Conservation (phyloP, 2,329 filamentous ascomycete genomes). For the Chaetomium sp. region DNA sequence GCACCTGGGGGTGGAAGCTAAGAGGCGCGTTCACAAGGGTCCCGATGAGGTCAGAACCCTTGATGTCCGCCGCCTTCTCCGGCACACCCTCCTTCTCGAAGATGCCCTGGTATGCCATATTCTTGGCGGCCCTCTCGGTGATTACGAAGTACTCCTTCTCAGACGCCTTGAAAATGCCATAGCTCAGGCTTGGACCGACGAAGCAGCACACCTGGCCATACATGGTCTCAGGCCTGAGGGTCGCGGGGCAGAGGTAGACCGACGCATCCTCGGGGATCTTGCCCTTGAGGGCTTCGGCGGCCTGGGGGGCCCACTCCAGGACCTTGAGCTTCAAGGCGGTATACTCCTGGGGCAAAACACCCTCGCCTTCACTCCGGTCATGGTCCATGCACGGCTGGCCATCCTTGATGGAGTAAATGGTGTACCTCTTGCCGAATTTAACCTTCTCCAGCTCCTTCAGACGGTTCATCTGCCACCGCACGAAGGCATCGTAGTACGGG, state of each 20-base stretch:
- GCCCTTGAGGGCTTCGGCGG: slow-evolving; percentile 69
- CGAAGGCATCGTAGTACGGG: slow-evolving; percentile 93
- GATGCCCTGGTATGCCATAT: slow-evolving; percentile 93
- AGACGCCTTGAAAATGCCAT: slow-evolving; percentile 81
- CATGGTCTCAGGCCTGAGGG: slow-evolving; percentile 95
- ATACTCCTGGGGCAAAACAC: slow-evolving; percentile 86
- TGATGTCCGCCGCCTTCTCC: slow-evolving; percentile 72
- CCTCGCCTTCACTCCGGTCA: slow-evolving; percentile 79
- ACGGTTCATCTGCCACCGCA: slow-evolving; percentile 96
- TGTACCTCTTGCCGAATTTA: slow-evolving; percentile 81
- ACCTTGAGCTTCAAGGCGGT: slow-evolving; percentile 89
- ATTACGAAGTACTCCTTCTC: slow-evolving; percentile 82
- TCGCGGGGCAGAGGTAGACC: slow-evolving; percentile 89
- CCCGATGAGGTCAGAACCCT: slow-evolving; percentile 80
- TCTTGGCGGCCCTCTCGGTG: slow-evolving; percentile 78
- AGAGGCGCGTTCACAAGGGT: slow-evolving; percentile 89
- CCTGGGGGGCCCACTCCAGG: slow-evolving; percentile 81
- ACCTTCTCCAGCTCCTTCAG: slow-evolving; percentile 89
- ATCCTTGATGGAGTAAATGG: slow-evolving; percentile 89
- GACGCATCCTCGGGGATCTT: slow-evolving; percentile 78
- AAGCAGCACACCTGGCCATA: slow-evolving; percentile 98
- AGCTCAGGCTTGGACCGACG: slow-evolving; percentile 74
- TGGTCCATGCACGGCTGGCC: slow-evolving; percentile 87
- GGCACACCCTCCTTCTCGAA: slow-evolving; percentile 77
- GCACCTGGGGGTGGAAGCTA: slow-evolving; percentile 79